Conservation (phyloP, 2,329 filamentous ascomycete genomes). For the Chrysosporium queenslandicum region DNA sequence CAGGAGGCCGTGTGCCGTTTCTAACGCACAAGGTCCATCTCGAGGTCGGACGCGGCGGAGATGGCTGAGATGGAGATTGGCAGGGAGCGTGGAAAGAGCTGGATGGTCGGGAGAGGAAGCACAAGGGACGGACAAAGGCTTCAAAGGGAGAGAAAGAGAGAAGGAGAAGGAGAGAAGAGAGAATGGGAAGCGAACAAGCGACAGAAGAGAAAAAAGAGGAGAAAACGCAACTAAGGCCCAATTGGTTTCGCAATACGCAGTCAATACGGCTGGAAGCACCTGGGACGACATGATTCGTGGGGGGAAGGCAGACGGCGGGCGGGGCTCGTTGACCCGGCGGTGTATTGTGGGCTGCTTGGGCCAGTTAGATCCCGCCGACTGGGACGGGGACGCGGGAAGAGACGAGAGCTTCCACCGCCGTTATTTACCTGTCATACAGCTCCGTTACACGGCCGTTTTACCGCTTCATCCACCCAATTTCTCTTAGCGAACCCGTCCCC, state of each 20-base stretch:
- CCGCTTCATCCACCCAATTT: background rate
- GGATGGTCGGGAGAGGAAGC: background rate
- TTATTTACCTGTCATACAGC: background rate
- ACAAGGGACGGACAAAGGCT: background rate
- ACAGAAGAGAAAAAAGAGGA: constrained; percentile 11
- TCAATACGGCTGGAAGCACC: constrained; percentile 6
- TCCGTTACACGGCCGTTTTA: background rate
- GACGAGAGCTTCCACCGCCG: background rate
- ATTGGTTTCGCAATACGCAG: constrained; percentile 3
- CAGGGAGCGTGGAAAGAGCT: background rate
- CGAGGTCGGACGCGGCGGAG: background rate
- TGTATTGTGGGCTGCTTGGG: background rate
- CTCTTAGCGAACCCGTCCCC: background rate
- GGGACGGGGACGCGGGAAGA: constrained; percentile 8
- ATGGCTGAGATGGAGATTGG: background rate
- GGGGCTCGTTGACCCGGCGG: constrained; percentile 1
- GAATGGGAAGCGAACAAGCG: too few species aligned
- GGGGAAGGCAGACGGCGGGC: background rate
- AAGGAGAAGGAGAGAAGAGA: constrained; percentile 1
- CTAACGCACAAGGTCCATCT: constrained; percentile 4
- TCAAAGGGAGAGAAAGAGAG: background rate
- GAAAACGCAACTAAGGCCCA: constrained; percentile 1
- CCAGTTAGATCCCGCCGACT: constrained; percentile 6
- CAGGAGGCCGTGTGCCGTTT: background rate
- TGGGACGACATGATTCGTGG: constrained; percentile 6